Conservation (phyloP, 2,329 filamentous ascomycete genomes). For the Neonectria magnoliae region DNA sequence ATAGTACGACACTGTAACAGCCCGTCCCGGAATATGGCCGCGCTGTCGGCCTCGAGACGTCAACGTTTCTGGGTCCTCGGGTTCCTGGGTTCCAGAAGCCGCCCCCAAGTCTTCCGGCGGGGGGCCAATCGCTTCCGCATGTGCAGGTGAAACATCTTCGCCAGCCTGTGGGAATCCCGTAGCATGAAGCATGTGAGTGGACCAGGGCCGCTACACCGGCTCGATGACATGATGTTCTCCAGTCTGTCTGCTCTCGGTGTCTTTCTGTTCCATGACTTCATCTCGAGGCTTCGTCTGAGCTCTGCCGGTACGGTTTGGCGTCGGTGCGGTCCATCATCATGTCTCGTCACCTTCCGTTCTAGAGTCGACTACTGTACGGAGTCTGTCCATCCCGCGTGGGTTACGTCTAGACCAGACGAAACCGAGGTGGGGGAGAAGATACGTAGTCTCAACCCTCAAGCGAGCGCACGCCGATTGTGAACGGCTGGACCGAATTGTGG, state of each 20-base stretch:
- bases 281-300: slow-evolving; percentile 21
- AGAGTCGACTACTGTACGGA: slow-evolving; percentile 14
- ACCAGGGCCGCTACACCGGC: slow-evolving; percentile 15
- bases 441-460: slow-evolving; percentile 24
- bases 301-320: slow-evolving; percentile 6
- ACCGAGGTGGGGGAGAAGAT: slow-evolving; percentile 34
- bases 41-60: slow-evolving; percentile 31
- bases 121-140: slow-evolving; percentile 26
- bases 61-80: slow-evolving; percentile 41
- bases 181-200: slow-evolving; percentile 27
- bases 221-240: slow-evolving; percentile 24
- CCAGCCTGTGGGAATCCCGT: slow-evolving; percentile 19
- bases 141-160: slow-evolving; percentile 39
- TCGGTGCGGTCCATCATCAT: slow-evolving; percentile 18
- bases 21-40: slow-evolving; percentile 29
- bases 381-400: not conserved
- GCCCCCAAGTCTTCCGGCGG: slow-evolving; percentile 30
- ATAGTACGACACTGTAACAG: slow-evolving; percentile 23
- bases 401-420: slow-evolving; percentile 18
- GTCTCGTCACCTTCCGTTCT: slow-evolving; percentile 29
- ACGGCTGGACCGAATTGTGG: slow-evolving; percentile 40
- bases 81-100: slow-evolving; percentile 46
- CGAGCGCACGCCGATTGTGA: slow-evolving; percentile 33
- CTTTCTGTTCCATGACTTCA: slow-evolving; percentile 21
- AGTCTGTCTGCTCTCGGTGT: slow-evolving; percentile 27